Evolutionary conservation across 495 filamentous ascomycete genomes (phyloP).

Genomic region (Penicillium malachiteum): DNA sequence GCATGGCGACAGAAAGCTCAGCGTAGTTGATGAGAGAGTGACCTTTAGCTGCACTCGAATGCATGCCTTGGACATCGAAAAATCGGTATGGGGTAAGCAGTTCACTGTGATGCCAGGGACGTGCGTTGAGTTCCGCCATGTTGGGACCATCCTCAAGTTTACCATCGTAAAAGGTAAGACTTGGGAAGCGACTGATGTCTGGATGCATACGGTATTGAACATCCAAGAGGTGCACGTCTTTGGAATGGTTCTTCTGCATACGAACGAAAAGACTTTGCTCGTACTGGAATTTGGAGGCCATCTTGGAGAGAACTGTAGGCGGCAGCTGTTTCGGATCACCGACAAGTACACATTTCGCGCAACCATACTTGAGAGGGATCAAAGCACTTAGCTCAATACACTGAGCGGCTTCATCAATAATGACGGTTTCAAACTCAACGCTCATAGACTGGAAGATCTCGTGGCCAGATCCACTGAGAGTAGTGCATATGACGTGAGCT

Average conservation of each 20-base stretch:
- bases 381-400: slow-evolving; percentile 96
- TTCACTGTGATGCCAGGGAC: slow-evolving; percentile 80
- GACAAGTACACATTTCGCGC: slow-evolving; percentile 93
- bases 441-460: slow-evolving; percentile 95
- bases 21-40: slow-evolving; percentile 89
- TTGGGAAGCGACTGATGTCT: slow-evolving; percentile 87
- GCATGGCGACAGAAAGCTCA: slow-evolving; percentile 80
- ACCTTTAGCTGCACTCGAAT: slow-evolving; percentile 70
- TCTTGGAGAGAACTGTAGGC: slow-evolving; percentile 90
- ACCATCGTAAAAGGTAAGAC: slow-evolving; percentile 86
- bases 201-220: slow-evolving; percentile 99
- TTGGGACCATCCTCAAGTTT: slow-evolving; percentile 77
- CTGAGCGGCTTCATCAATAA: slow-evolving; percentile 97
- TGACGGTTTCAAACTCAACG: slow-evolving; percentile 96
- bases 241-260: slow-evolving; percentile 89
- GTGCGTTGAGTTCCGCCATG: slow-evolving; percentile 71
- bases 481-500: slow-evolving; percentile 91
- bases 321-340: slow-evolving; percentile 97
- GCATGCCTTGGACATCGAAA: slow-evolving; percentile 90
- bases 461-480: slow-evolving; percentile 91
- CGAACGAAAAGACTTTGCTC: slow-evolving; percentile 97
- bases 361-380: slow-evolving; percentile 96
- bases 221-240: slow-evolving; percentile 91
- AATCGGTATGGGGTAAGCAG: slow-evolving; percentile 93
- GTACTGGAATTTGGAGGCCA: slow-evolving; percentile 89